Percentiles rank a stretch among this genome's conserved stretches.
These are phyloP conservation scores for Globisporangium perplexum DNA, from an alignment of 352 stramenopile genomes.

Conservation along the genomic window DNA sequence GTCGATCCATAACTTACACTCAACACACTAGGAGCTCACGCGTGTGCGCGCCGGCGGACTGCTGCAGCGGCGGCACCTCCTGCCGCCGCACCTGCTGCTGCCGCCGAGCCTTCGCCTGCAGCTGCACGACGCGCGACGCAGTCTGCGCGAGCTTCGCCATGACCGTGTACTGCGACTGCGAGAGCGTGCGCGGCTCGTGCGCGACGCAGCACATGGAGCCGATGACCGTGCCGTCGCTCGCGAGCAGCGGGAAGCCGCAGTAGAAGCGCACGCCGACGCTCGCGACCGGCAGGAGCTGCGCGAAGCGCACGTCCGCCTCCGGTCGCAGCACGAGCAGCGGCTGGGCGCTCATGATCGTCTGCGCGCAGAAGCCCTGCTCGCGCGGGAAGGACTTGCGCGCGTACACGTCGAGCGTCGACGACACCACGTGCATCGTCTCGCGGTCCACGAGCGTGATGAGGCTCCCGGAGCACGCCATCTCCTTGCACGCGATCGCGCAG, in stretches of 20 bases:
- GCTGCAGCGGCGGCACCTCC: too few relatives aligned
- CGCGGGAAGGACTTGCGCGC: constrained; percentile 32
- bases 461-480: constrained; percentile 48
- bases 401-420: constrained; percentile 22
- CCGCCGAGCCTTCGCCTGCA: constrained; percentile 1
- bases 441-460: constrained; percentile 60
- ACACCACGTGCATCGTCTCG: constrained; percentile 40
- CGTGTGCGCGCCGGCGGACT: too few relatives aligned
- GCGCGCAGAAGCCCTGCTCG: constrained; percentile 53
- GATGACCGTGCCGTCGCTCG: constrained; percentile 28
- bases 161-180: constrained; percentile 44
- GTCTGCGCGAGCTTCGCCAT: constrained; percentile 50
- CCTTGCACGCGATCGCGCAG: constrained; percentile 45
- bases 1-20: too few relatives aligned
- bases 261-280: constrained; percentile 56
- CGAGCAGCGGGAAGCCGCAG: constrained; percentile 62
- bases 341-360: constrained; percentile 51
- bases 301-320: constrained; percentile 59
- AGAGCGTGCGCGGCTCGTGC: constrained; percentile 37
- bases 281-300: constrained; percentile 23
- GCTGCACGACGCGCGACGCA: constrained; percentile 38
- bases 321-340: constrained; percentile 55
- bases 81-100: neutral
- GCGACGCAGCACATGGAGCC: constrained; percentile 60
- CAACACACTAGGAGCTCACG: too few relatives aligned